phyloP scores from a whole-genome alignment of 2,329 filamentous ascomycete genomes.

The Corinectria fuckeliana region DNA sequence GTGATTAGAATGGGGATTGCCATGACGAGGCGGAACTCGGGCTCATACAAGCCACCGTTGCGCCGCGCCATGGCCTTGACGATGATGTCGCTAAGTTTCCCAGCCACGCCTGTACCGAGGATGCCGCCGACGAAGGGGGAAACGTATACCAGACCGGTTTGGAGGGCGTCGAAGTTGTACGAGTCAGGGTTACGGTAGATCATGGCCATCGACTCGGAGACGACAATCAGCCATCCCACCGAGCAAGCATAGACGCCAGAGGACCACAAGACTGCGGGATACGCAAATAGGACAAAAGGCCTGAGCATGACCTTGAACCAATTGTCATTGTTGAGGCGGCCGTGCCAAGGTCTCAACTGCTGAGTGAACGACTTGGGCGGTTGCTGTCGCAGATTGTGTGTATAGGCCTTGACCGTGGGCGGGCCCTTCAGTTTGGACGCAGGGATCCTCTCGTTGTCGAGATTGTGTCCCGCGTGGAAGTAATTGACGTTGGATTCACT shows the following conservation, averaged over 20 bases:
- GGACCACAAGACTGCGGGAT: conserved; percentile 91
- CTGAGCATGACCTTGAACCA: conserved; percentile 81
- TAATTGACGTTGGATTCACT: conserved; percentile 34
- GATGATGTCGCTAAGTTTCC: conserved; percentile 84
- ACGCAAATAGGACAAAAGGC: conserved; percentile 85
- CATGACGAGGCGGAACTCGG: conserved; percentile 92
- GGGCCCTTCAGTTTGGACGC: conserved; percentile 43
- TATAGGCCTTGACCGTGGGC: conserved; percentile 64
- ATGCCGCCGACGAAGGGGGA: conserved; percentile 89
- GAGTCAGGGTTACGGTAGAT: conserved; percentile 73
- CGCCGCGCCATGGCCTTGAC: conserved; percentile 81
- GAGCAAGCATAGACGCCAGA: conserved; percentile 84
- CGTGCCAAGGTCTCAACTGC: conserved; percentile 78
- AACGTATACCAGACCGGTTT: conserved; percentile 86
- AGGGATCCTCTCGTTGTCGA: conserved; percentile 53
- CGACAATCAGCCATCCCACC: conserved; percentile 93
- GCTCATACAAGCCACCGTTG: conserved; percentile 95
- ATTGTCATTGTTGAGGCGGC: conserved; percentile 76
- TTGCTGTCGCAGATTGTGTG: conserved; percentile 68
- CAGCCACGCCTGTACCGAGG: conserved; percentile 89
- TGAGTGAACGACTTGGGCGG: conserved; percentile 75
- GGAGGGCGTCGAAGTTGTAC: conserved; percentile 83
- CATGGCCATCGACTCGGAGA: conserved; percentile 84
- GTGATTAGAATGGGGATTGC: conserved; percentile 77
- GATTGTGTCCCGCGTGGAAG: conserved; percentile 38